Evolutionary conservation across 2,329 filamentous ascomycete genomes (phyloP).

Genomic region (Penicillium sp.): DNA sequence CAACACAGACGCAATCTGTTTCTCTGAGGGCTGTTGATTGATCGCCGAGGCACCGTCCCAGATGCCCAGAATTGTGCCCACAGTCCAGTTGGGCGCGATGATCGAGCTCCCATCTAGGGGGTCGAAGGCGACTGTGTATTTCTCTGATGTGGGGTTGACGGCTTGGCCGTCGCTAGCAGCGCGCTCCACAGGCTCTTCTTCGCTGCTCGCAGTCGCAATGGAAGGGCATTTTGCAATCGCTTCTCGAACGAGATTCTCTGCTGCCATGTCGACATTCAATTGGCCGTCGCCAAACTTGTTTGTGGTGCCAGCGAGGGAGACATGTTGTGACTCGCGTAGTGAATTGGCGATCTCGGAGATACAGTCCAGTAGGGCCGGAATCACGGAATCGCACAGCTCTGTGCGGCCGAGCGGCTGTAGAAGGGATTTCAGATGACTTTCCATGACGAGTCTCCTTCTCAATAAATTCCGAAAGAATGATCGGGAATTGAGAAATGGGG

Average conservation of each 20-base stretch:
- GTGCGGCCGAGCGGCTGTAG: background rate
- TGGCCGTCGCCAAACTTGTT: slow-evolving; percentile 10
- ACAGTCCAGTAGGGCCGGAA: background rate
- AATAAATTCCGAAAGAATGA: background rate
- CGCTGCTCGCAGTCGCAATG: background rate
- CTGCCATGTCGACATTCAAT: slow-evolving; percentile 9
- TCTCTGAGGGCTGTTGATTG: background rate
- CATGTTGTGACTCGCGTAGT: slow-evolving; percentile 6
- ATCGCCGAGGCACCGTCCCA: background rate
- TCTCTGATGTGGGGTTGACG: background rate
- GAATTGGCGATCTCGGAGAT: slow-evolving; percentile 4
- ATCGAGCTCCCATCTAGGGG: background rate
- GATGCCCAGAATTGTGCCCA: background rate
- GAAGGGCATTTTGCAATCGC: background rate
- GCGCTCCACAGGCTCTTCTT: background rate
- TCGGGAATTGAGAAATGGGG: background rate
- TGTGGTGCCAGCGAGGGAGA: slow-evolving; percentile 6
- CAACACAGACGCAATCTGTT: background rate
- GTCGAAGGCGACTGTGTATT: background rate
- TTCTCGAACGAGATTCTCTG: slow-evolving; percentile 6
- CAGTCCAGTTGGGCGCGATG: background rate
- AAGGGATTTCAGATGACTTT: background rate
- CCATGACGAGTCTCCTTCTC: background rate
- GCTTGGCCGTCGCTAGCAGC: background rate
- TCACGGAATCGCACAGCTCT: background rate